Conservation (phyloP, 305 asterid species). For the Petunia hybrid region DNA sequence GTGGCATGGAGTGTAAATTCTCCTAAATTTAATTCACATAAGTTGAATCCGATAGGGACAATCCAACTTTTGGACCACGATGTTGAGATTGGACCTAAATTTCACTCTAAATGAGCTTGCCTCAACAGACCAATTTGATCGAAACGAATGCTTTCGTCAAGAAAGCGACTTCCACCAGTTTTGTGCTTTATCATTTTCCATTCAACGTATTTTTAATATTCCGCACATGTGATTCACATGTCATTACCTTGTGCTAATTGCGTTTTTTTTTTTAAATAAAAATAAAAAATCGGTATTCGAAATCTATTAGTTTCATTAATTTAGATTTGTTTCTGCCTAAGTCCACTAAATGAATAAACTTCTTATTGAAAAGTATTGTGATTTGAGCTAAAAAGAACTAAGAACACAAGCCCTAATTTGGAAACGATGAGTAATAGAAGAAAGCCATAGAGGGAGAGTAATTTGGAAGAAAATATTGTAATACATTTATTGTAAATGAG, state of each 20-base stretch:
- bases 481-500: too few species aligned
- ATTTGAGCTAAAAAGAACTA: too few species aligned
- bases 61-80: background rate
- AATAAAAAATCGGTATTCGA: too few species aligned
- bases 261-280: background rate
- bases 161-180: conserved; percentile 2
- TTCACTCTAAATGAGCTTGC: background rate
- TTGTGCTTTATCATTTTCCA: background rate
- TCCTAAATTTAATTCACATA: background rate
- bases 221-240: background rate
- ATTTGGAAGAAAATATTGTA: too few species aligned
- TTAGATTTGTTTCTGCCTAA: too few species aligned
- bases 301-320: too few species aligned
- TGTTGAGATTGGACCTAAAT: background rate
- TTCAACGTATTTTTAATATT: background rate
- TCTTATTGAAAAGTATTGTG: too few species aligned
- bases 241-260: background rate
- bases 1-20: too few species aligned
- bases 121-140: background rate
- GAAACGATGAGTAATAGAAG: too few species aligned
- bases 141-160: background rate
- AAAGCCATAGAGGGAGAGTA: too few species aligned
- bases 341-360: too few species aligned
- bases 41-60: background rate
- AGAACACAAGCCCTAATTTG: too few species aligned